A percentile compares a stretch with the other conserved stretches of the same genome.
Evolutionary conservation across 345 rosid genomes (phyloP).

Genomic region (Arabidopsis suecica): DNA sequence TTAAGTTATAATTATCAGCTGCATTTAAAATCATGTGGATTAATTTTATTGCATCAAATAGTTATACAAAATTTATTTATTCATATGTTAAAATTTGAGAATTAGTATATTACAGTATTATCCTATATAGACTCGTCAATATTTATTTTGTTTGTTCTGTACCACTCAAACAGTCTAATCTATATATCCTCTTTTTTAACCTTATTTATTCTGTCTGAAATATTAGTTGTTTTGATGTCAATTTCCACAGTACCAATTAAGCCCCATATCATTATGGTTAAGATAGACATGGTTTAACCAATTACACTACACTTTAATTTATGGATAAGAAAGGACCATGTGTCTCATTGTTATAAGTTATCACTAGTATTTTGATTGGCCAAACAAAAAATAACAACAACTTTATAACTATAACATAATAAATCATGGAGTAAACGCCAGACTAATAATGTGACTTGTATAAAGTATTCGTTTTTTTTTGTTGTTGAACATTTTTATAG

Average conservation of each 20-base stretch:
- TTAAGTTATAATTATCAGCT: too few relatives aligned
- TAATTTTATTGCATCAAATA: too few relatives aligned
- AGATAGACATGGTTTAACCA: not conserved
- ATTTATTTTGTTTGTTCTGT: not conserved
- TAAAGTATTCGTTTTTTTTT: not conserved
- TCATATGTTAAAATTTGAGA: too few relatives aligned
- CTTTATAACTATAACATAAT: not conserved
- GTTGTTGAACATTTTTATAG: not conserved
- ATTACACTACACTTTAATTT: not conserved
- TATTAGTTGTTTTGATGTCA: not conserved
- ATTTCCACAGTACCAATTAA: not conserved
- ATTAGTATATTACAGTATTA: too few relatives aligned
- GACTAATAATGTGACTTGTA: not conserved
- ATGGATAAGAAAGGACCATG: constrained; percentile 23
- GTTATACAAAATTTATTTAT: too few relatives aligned
- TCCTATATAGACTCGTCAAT: not conserved
- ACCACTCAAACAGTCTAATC: too few relatives aligned
- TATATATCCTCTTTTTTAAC: too few relatives aligned
- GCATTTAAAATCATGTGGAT: too few relatives aligned
- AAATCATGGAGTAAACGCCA: constrained; percentile 1
- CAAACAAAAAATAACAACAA: not conserved
- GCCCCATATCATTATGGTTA: not conserved
- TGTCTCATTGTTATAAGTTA: not conserved
- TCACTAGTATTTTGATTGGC: not conserved
- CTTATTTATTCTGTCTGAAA: not conserved